These are phyloP conservation scores for Chaetomium tenue DNA, from an alignment of 495 filamentous ascomycete species.

Conservation along the genomic window DNA sequence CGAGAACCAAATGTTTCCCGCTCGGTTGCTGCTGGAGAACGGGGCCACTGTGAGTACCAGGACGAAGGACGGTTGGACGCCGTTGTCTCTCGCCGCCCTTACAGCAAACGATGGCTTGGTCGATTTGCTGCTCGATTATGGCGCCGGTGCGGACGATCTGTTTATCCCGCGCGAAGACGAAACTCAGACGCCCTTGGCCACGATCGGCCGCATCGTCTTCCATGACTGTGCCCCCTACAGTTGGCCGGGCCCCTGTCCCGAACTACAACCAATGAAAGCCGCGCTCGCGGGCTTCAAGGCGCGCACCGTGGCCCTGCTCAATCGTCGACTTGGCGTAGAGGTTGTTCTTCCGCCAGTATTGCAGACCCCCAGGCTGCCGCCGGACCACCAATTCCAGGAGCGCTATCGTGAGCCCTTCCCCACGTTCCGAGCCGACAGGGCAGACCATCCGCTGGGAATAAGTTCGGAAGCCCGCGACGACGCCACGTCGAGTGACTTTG, in stretches of 20 bases:
- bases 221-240: neutral
- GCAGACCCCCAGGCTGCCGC: neutral
- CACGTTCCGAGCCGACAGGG: neutral
- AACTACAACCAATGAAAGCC: neutral
- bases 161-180: neutral
- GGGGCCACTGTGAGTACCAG: constrained; percentile 16
- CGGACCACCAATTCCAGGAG: neutral
- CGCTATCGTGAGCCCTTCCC: neutral
- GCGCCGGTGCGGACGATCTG: constrained; percentile 1
- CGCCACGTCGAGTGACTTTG: neutral
- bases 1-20: neutral
- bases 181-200: neutral
- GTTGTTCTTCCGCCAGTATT: neutral
- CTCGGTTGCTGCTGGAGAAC: constrained; percentile 12
- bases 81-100: constrained; percentile 11
- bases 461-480: neutral
- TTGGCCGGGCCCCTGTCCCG: neutral
- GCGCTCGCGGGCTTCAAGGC: neutral
- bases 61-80: constrained; percentile 19
- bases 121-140: constrained; percentile 12
- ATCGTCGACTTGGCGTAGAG: neutral
- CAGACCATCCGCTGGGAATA: neutral
- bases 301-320: neutral
- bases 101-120: constrained; percentile 6
- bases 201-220: constrained; percentile 5